Evolutionary conservation across 23 red algal species (phyloP).

Genomic region (Gracilaria domingensis): DNA sequence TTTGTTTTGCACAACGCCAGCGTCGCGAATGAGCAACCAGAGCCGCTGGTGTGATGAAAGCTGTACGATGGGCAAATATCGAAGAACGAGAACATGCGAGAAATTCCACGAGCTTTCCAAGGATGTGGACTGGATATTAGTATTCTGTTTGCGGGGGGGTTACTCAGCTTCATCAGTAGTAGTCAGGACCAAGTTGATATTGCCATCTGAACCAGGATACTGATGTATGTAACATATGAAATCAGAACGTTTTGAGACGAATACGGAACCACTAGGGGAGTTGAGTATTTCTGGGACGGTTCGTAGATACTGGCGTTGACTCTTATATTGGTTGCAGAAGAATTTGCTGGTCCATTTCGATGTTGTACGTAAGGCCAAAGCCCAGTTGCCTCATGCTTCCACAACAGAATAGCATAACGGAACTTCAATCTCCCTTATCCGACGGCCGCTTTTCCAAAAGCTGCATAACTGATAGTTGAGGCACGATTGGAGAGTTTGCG

Average conservation of each 20-base stretch:
- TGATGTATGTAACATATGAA: constrained; percentile 26
- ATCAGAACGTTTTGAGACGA: constrained; percentile 11
- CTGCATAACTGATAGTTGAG: neutral
- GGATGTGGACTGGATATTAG: neutral
- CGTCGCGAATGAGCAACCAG: constrained; percentile 58
- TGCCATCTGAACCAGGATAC: neutral
- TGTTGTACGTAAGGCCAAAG: neutral
- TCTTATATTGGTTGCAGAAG: constrained; percentile 5
- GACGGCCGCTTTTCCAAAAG: neutral
- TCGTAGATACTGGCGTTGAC: constrained; percentile 23
- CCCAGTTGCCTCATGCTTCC: constrained; percentile 18
- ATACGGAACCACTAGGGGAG: neutral
- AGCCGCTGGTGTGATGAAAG: neutral
- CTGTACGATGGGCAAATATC: constrained; percentile 39
- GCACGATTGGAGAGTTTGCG: constrained; percentile 25
- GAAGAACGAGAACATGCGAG: neutral
- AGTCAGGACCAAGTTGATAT: neutral
- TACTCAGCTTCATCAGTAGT: neutral
- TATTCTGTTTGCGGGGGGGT: neutral
- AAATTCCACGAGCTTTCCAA: neutral
- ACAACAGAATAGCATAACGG: constrained; percentile 14
- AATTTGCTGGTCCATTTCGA: neutral
- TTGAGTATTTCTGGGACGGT: constrained; percentile 39
- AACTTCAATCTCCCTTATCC: constrained; percentile 16
- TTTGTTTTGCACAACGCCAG: neutral